Percentiles rank a stretch among this genome's conserved stretches.
Conservation (phyloP, 164 flowering plant genomes). For the Liquidambar formosana region DNA sequence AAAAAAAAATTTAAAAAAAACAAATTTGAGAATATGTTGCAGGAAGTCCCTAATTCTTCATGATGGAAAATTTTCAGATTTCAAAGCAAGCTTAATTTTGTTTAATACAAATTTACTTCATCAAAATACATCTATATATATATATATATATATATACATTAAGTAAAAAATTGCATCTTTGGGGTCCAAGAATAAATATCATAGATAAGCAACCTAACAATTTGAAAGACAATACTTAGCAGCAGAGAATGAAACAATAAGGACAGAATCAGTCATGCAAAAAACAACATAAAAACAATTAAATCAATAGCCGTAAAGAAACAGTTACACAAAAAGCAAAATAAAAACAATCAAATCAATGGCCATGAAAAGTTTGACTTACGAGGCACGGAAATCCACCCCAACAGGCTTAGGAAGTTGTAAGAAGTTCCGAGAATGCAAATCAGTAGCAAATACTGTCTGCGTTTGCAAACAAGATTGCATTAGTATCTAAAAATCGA, state of each 20-base stretch:
- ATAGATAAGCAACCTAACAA: not conserved
- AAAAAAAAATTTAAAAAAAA: too few species aligned
- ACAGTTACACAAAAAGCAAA: too few species aligned
- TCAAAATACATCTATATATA: too few species aligned
- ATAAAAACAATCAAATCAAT: not conserved
- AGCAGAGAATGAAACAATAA: not conserved
- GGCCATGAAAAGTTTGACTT: conserved; percentile 31
- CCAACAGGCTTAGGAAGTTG: conserved; percentile 93
- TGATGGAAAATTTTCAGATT: not conserved
- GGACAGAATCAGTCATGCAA: not conserved
- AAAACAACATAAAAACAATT: not conserved
- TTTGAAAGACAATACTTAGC: not conserved
- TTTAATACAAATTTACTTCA: not conserved
- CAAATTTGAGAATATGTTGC: not conserved
- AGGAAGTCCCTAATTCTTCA: not conserved
- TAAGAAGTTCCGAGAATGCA: conserved; percentile 81
- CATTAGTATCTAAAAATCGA: not conserved
- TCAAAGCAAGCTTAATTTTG: not conserved
- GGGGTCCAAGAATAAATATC: not conserved
- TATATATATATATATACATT: too few species aligned
- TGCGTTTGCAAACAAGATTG: conserved; percentile 35
- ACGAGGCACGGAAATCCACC: conserved; percentile 99
- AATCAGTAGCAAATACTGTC: conserved; percentile 90
- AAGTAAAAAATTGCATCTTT: too few species aligned
- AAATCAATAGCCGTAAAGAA: not conserved